Conservation (phyloP, 169 alveolate species). For the Eimeria acervulina region DNA sequence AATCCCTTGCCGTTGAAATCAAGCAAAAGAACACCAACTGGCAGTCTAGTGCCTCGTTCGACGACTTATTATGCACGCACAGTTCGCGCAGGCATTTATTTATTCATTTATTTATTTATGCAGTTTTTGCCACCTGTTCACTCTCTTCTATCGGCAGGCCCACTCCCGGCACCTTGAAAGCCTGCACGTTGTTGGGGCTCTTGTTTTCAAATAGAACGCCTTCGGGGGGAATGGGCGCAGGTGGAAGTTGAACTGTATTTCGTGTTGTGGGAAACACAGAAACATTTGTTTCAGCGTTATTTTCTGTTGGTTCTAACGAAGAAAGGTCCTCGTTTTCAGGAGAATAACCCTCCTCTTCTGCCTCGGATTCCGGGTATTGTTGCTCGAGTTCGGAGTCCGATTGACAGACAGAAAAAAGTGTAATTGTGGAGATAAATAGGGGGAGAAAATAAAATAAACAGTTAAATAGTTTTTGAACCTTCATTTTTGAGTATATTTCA, state of each 20-base stretch:
- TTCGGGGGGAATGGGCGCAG: slow-evolving; percentile 57
- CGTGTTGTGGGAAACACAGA: slow-evolving; percentile 34
- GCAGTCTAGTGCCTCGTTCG: no score
- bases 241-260: not conserved
- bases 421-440: no score
- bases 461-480: not conserved
- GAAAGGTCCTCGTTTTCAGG: not conserved
- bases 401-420: not conserved
- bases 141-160: slow-evolving; percentile 63
- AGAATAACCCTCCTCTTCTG: not conserved
- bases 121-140: slow-evolving; percentile 26
- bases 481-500: not conserved
- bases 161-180: slow-evolving; percentile 76
- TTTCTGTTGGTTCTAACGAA: not conserved
- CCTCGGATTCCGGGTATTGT: not conserved
- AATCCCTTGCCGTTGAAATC: not conserved
- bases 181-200: slow-evolving; percentile 47
- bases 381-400: not conserved
- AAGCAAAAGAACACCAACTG: no score
- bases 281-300: not conserved
- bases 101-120: not conserved
- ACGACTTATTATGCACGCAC: no score
- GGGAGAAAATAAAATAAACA: not conserved
- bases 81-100: no score
- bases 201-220: slow-evolving; percentile 65